Evolutionary conservation across 352 stramenopile genomes (phyloP), one percentile per base, ranked within the genome.

Genomic region (Pythium utonaiense): DNA sequence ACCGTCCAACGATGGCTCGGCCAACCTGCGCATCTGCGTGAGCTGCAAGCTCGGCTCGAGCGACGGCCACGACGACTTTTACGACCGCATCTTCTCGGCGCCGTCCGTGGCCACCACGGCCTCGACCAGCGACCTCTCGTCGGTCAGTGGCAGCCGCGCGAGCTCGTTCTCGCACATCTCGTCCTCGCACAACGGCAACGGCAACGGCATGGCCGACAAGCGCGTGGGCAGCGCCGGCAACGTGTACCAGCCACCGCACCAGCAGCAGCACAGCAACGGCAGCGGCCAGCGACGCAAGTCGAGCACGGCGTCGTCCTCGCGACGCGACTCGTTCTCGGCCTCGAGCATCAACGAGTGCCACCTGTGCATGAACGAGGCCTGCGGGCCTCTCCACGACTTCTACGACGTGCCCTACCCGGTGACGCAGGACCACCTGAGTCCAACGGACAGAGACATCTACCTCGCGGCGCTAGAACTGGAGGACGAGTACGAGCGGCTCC

Each of bases 11-110:
- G 77, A 86, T 42, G 73, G 75, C 25, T 58, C 69, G 4, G 73
- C 75, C 24, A 91, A 78, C 30, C 69, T 73, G 53, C 82, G 82
- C 34, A 70, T 91, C 38, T 94, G 84, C 60, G 81, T 91, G 56
- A 78, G 70, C 59, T 94, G 85, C 74, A 93, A 90, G 57, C 73
- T 89, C 60, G 85, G 76, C 59, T 73, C 78, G 19, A 74, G 60
- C 38, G 75, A 59, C 27, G 69, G 77, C 21, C 54, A 71, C 31
- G 69, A 83, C 52, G 81, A 88, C 58, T 73, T 82, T 19, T 78
- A 84, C 57, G 74, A 87, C 19, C 67, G 70, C n/a, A 77, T 80
- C 60, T 90, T 90, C 67, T 84, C 80, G 13, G 76, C 64, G 25
- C 73, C 59, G 58, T 80, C 66, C 54, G 61, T 53, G 54, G 69